phyloP scores from a whole-genome alignment of 108 stramenopile genomes.

The Cyclotella baltica region DNA sequence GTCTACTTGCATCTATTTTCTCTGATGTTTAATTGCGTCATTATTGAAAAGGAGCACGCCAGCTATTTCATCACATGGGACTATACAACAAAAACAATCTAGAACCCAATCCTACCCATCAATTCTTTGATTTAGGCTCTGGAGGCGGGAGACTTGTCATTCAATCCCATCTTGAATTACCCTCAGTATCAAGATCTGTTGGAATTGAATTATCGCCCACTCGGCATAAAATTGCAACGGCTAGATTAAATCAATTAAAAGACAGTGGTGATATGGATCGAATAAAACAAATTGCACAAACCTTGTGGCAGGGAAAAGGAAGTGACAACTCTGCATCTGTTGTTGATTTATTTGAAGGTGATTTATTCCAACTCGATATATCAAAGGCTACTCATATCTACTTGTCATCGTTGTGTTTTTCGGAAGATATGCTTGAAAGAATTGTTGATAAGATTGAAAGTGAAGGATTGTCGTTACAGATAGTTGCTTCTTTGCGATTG shows the following conservation, averaged over 20 bases:
- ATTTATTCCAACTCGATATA: slow-evolving; percentile 65
- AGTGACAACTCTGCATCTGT: slow-evolving; percentile 13
- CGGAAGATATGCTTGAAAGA: slow-evolving; percentile 57
- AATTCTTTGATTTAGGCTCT: slow-evolving; percentile 74
- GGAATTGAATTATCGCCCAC: slow-evolving; percentile 68
- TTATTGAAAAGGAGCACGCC: slow-evolving; percentile 48
- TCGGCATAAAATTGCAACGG: slow-evolving; percentile 58
- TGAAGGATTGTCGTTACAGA: slow-evolving; percentile 49
- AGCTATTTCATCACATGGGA: slow-evolving; percentile 71
- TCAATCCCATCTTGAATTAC: slow-evolving; percentile 65
- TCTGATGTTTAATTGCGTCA: slow-evolving; percentile 1
- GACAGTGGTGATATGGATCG: slow-evolving; percentile 20
- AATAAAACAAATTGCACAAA: slow-evolving; percentile 33
- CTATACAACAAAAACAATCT: slow-evolving; percentile 24
- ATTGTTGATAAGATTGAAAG: slow-evolving; percentile 50
- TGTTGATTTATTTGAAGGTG: slow-evolving; percentile 61
- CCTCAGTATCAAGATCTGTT: slow-evolving; percentile 39
- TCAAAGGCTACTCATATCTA: slow-evolving; percentile 73
- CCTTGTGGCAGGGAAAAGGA: slow-evolving; percentile 22
- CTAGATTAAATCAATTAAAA: slow-evolving; percentile 34
- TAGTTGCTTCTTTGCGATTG: slow-evolving; percentile 62
- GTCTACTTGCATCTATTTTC: not conserved
- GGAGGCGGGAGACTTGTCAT: slow-evolving; percentile 68
- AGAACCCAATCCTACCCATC: slow-evolving; percentile 21
- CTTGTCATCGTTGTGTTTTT: slow-evolving; percentile 69